Evolutionary conservation across 2,329 filamentous ascomycete species (phyloP).

Genomic region (Esteya vermicola): DNA sequence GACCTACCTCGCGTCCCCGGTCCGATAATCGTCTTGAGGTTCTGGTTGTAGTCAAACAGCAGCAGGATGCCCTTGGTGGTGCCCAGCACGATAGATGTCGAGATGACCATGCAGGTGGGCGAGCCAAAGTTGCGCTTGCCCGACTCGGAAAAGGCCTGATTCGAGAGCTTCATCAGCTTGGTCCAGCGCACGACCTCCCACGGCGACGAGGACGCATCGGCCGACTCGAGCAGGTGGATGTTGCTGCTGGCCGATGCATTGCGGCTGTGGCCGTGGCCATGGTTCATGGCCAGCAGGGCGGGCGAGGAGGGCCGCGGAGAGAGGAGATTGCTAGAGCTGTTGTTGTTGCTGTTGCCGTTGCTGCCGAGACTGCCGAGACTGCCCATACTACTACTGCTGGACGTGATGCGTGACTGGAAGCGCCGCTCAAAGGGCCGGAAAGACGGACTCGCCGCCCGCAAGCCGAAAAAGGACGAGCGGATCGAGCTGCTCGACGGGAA

Average conservation of each 20-base stretch:
- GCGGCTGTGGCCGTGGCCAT: constrained; percentile 57
- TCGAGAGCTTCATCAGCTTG: constrained; percentile 75
- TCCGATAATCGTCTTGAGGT: constrained; percentile 83
- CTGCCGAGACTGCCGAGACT: not conserved
- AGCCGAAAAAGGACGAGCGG: constrained; percentile 35
- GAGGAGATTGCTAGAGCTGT: too few species aligned
- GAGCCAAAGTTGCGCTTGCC: constrained; percentile 86
- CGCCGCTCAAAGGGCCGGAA: constrained; percentile 88
- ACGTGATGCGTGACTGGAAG: constrained; percentile 74
- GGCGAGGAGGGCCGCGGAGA: constrained; percentile 63
- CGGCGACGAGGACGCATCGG: constrained; percentile 48
- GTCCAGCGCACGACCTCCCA: constrained; percentile 99
- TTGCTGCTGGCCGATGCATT: constrained; percentile 61
- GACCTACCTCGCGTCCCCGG: constrained; percentile 78
- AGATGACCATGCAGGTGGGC: constrained; percentile 79
- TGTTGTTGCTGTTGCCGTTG: too few species aligned
- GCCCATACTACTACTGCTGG: constrained; percentile 25
- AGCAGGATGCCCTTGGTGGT: constrained; percentile 90
- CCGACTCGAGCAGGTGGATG: constrained; percentile 37
- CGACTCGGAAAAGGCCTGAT: constrained; percentile 81
- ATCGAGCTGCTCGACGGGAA: constrained; percentile 51
- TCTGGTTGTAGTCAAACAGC: constrained; percentile 96
- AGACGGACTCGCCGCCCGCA: constrained; percentile 61
- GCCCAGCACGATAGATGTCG: constrained; percentile 76
- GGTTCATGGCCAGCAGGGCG: constrained; percentile 33